phyloP scores from a whole-genome alignment of 129 eudicot species.

The Tanacetum coccineum region DNA sequence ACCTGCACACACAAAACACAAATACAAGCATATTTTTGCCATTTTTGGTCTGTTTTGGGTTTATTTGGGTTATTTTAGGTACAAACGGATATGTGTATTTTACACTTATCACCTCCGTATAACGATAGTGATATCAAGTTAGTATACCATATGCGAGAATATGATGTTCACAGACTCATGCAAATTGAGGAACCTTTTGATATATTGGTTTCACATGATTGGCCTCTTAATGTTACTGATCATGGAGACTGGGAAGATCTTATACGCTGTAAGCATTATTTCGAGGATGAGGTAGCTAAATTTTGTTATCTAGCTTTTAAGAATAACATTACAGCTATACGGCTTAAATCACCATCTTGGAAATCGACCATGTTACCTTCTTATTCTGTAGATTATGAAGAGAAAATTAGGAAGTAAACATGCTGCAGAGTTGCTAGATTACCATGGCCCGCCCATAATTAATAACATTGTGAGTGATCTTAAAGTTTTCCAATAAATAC shows the following conservation, averaged over 20 bases:
- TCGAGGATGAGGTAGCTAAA: constrained; percentile 62
- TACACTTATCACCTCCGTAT: no score
- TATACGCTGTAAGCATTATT: constrained; percentile 61
- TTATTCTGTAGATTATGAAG: constrained; percentile 45
- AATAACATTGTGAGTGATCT: no score
- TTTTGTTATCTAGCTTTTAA: background rate
- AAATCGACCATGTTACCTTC: background rate
- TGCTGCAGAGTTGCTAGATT: constrained; percentile 77
- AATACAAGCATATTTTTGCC: no score
- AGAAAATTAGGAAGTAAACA: constrained; percentile 78
- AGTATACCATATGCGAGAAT: constrained; percentile 89
- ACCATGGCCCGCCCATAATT: no score
- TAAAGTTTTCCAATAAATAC: no score
- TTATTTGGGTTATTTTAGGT: no score
- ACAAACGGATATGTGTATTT: no score
- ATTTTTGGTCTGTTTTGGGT: no score
- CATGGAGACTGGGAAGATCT: constrained; percentile 68
- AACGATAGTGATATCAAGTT: constrained; percentile 66
- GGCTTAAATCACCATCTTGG: background rate
- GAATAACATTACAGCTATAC: background rate
- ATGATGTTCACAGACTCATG: constrained; percentile 87
- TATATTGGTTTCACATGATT: constrained; percentile 88
- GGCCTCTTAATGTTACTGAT: constrained; percentile 89
- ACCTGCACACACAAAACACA: no score
- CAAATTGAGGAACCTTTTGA: constrained; percentile 79